Evolutionary conservation across 805 yeast genomes (phyloP).

Genomic region (Brettanomyces bruxellensis): DNA sequence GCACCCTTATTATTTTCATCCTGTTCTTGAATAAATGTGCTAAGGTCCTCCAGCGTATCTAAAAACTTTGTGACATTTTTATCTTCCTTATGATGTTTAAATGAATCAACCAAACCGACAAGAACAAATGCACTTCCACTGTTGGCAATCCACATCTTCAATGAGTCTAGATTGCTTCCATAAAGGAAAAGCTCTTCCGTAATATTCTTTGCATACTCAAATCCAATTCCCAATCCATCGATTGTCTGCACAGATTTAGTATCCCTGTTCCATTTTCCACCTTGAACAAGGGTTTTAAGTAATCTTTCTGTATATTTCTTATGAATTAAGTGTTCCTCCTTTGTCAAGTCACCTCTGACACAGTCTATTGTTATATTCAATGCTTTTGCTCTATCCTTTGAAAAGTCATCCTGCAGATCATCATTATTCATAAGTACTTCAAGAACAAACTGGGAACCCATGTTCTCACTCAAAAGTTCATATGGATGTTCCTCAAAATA

Average conservation of each 20-base stretch:
- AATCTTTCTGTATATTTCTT: constrained; percentile 69
- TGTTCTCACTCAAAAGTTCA: constrained; percentile 51
- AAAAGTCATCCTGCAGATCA: constrained; percentile 24
- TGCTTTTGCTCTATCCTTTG: constrained; percentile 32
- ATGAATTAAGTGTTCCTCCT: constrained; percentile 58
- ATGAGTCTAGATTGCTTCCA: constrained; percentile 41
- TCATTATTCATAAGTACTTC: constrained; percentile 55
- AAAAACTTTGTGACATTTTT: constrained; percentile 36
- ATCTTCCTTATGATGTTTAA: constrained; percentile 32
- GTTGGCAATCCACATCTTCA: constrained; percentile 57
- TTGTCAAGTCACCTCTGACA: constrained; percentile 57
- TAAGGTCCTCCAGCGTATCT: constrained; percentile 43
- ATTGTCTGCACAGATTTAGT: constrained; percentile 40
- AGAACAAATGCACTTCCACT: constrained; percentile 71
- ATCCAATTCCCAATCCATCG: constrained; percentile 41
- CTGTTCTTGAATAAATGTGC: constrained; percentile 34
- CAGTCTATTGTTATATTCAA: constrained; percentile 48
- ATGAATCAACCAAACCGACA: constrained; percentile 67
- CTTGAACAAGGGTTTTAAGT: constrained; percentile 69
- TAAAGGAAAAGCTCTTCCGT: constrained; percentile 34
- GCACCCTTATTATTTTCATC: constrained; percentile 55
- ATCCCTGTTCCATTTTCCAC: constrained; percentile 73
- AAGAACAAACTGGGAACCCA: constrained; percentile 76
- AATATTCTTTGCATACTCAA: constrained; percentile 48
- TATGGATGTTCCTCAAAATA: constrained; percentile 41